Conservation (phyloP, 2,329 filamentous ascomycete species). For the Fusarium burgessii region DNA sequence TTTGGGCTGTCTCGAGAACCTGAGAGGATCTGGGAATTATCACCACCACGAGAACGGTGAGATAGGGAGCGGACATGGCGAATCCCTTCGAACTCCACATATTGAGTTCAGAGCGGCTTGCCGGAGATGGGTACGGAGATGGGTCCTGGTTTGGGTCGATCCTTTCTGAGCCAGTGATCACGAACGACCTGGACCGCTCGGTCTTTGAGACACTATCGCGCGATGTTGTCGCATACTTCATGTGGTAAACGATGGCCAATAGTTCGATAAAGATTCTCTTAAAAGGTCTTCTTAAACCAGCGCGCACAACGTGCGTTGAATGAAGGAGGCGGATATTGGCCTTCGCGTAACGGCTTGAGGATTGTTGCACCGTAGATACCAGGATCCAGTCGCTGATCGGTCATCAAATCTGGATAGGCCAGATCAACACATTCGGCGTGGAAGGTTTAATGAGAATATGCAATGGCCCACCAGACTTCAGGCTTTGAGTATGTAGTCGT, state of each 20-base stretch:
- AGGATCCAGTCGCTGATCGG: background rate
- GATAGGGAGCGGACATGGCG: background rate
- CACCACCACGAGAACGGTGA: background rate
- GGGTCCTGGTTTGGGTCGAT: background rate
- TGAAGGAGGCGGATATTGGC: background rate
- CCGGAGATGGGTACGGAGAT: background rate
- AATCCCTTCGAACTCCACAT: background rate
- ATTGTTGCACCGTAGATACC: background rate
- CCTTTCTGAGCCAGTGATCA: background rate
- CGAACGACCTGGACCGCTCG: background rate
- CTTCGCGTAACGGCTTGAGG: background rate
- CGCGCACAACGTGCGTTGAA: background rate
- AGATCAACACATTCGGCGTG: background rate
- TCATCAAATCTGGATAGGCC: background rate
- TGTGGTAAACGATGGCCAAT: background rate
- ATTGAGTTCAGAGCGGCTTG: background rate
- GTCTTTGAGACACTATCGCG: background rate
- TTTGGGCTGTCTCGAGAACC: background rate
- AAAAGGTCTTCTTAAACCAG: background rate
- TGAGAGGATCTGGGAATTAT: background rate
- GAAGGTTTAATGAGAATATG: background rate
- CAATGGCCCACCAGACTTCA: background rate
- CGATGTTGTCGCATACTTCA: background rate
- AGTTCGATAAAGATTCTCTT: background rate
- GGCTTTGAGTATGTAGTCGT: background rate